Evolutionary conservation across 306 rosid species (phyloP).

Genomic region (Acacia melanoxylon): DNA sequence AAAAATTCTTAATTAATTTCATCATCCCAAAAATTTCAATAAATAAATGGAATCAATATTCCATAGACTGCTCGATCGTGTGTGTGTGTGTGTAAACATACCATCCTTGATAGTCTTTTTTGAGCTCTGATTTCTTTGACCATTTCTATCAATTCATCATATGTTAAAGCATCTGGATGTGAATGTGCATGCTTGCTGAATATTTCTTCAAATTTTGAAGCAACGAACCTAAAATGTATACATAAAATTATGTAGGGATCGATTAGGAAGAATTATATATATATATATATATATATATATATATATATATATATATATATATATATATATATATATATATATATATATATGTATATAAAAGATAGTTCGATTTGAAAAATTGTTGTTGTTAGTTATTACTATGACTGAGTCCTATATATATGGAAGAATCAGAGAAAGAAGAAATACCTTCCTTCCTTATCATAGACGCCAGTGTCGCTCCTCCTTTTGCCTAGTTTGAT

Average conservation of each 20-base stretch:
- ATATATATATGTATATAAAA: too few relatives aligned
- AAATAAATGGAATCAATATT: background rate
- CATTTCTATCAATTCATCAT: slow-evolving; percentile 55
- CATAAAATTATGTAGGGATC: background rate
- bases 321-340: too few relatives aligned
- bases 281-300: too few relatives aligned
- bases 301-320: too few relatives aligned
- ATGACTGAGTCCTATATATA: too few relatives aligned
- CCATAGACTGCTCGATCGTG: too few relatives aligned
- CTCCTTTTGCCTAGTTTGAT: slow-evolving; percentile 47
- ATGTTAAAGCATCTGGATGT: slow-evolving; percentile 58
- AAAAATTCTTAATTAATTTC: background rate
- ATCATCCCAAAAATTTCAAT: background rate
- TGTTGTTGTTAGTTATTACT: too few relatives aligned
- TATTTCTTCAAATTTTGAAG: background rate
- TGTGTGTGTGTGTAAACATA: background rate
- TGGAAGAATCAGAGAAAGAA: background rate
- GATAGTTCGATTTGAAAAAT: too few relatives aligned
- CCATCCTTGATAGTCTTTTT: slow-evolving; percentile 67
- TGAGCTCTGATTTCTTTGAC: slow-evolving; percentile 56
- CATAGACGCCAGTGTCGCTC: slow-evolving; percentile 67
- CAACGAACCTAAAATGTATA: slow-evolving; percentile 44
- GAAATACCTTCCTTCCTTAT: slow-evolving; percentile 60
- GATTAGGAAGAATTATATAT: background rate
- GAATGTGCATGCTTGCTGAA: slow-evolving; percentile 46